Conservation (phyloP, 768 basidiomycete species). For the Trametopsis cervina region DNA sequence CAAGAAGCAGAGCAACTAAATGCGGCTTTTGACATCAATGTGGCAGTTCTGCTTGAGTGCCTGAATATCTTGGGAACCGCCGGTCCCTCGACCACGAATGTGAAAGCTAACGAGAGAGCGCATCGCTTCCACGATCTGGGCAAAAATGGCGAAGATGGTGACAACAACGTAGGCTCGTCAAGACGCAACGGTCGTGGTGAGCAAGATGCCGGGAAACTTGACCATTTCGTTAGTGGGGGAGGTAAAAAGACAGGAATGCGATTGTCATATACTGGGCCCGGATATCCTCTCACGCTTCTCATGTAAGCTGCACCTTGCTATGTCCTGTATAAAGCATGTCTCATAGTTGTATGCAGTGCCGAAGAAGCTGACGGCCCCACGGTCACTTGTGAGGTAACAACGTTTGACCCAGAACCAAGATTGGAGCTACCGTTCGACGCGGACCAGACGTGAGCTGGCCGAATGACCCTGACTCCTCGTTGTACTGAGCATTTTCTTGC, state of each 20-base stretch:
- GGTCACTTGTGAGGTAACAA: constrained; percentile 81
- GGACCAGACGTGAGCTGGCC: constrained; percentile 5
- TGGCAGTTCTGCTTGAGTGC: constrained; percentile 81
- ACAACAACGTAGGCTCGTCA: constrained; percentile 18
- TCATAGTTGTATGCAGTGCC: constrained; percentile 46
- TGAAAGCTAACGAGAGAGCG: constrained; percentile 9
- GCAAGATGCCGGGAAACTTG: constrained; percentile 34
- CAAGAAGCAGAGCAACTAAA: constrained; percentile 2
- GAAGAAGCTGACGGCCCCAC: constrained; percentile 79
- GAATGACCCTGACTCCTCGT: not conserved
- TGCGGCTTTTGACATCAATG: constrained; percentile 72
- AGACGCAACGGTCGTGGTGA: constrained; percentile 11
- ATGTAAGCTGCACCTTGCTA: too few species aligned
- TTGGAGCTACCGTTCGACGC: constrained; percentile 76
- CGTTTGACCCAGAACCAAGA: constrained; percentile 77
- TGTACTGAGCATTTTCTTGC: constrained; percentile 4
- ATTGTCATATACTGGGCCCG: constrained; percentile 72
- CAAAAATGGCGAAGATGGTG: constrained; percentile 32
- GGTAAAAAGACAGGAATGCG: constrained; percentile 80
- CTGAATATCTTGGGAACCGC: constrained; percentile 92
- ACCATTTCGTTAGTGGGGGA: constrained; percentile 38
- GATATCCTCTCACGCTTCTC: constrained; percentile 69
- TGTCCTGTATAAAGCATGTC: too few species aligned
- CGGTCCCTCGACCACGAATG: constrained; percentile 21
- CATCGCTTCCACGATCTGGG: constrained; percentile 42